phyloP scores from a whole-genome alignment of 2,329 filamentous ascomycete species.

The Fusarium heterosporum region DNA sequence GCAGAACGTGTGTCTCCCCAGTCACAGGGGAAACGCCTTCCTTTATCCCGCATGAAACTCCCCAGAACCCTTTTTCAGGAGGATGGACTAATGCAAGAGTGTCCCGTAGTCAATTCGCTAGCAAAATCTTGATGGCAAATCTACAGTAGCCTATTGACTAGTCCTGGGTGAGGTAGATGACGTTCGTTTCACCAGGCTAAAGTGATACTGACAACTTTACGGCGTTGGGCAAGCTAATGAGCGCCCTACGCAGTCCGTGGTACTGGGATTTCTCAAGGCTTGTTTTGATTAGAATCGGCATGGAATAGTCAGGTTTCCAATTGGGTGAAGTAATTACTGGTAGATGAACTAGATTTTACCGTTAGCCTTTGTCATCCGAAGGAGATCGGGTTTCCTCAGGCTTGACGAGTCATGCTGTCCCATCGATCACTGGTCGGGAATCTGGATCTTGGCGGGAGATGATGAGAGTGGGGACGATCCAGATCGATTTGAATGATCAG shows the following conservation, averaged over 20 bases:
- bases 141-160: not conserved
- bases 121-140: no score
- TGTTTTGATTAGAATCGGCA: not conserved
- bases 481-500: not conserved
- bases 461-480: not conserved
- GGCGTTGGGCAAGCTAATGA: not conserved
- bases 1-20: fast-evolving
- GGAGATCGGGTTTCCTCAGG: not conserved
- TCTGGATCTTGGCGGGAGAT: not conserved
- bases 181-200: not conserved
- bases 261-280: not conserved
- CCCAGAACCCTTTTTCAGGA: not conserved
- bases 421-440: not conserved
- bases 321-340: no score
- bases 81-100: not conserved
- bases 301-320: not conserved
- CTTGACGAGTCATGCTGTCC: not conserved
- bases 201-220: not conserved
- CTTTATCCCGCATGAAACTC: not conserved
- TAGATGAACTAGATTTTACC: not conserved
- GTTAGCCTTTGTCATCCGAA: not conserved
- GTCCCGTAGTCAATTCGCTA: not conserved
- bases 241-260: not conserved
- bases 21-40: not conserved
- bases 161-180: not conserved